A percentile compares a stretch with the other conserved stretches of the same genome.
Conservation (phyloP, 768 basidiomycete genomes). For the Lentinula boryana region DNA sequence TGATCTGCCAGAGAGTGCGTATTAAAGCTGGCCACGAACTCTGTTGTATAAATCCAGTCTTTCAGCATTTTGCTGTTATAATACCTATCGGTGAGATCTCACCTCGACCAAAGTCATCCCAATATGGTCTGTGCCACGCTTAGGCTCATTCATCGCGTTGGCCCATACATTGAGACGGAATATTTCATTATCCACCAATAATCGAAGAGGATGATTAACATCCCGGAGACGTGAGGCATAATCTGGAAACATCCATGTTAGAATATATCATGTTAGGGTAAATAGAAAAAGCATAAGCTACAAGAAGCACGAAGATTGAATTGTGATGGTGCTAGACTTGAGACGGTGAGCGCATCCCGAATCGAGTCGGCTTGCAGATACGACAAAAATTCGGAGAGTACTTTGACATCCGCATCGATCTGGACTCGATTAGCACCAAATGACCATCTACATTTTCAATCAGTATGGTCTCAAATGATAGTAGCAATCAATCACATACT, state of each 20-base stretch:
- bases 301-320: conserved; percentile 33
- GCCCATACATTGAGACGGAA: conserved; percentile 82
- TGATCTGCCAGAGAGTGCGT: conserved; percentile 73
- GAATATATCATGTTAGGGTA: not conserved
- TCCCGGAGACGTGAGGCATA: conserved; percentile 57
- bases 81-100: not conserved
- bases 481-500: conserved; percentile 48
- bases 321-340: conserved; percentile 56
- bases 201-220: conserved; percentile 67
- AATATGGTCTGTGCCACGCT: conserved; percentile 57
- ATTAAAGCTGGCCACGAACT: conserved; percentile 61
- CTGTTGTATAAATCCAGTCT: conserved; percentile 24
- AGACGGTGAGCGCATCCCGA: conserved; percentile 49
- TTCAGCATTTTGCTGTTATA: too few species aligned
- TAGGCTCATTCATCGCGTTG: conserved; percentile 77
- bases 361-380: conserved; percentile 72
- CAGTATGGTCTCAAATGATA: not conserved
- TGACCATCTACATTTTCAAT: conserved; percentile 64
- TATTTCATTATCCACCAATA: conserved; percentile 90
- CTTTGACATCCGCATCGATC: conserved; percentile 81
- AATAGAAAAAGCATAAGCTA: conserved; percentile 18
- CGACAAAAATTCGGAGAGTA: conserved; percentile 77
- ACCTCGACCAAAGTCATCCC: conserved; percentile 36
- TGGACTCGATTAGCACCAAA: conserved; percentile 93
- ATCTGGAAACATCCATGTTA: conserved; percentile 28